Evolutionary conservation across 2,329 filamentous ascomycete genomes (phyloP), one percentile per base, ranked within the genome.

Genomic region (Alternaria triticina): DNA sequence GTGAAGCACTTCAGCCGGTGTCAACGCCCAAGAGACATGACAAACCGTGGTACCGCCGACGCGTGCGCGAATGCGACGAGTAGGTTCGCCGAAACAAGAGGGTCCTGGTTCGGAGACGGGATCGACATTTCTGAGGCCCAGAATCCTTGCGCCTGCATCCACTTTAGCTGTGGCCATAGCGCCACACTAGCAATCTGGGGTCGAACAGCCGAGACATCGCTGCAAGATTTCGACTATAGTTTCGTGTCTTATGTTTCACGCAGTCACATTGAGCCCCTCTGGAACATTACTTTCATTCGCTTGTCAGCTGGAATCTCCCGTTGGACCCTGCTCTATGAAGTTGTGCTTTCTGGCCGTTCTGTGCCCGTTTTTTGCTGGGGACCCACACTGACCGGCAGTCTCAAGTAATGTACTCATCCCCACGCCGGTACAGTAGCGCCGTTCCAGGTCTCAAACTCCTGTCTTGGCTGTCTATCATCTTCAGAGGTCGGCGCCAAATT

Each of bases 21-120:
- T 44, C 40, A 43, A n/a, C 49, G 23, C 55, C 57, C 25, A 56
- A 55, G 66, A 59, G 50, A 58, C 68, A 65, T 61, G 45, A 44
- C 62, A 30, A 59, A 56, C 60, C 61, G 55, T 62, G 59, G 52
- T 50, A 49, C 59, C 23, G 62, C 62, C 51, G 61, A 56, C 55
- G 66, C 62, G 66, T 59, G 61, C 59, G 62, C 61, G 52, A 64
- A 59, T 57, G 58, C 62, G 52, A 65, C 59, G 57, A 64, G 65
- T 64, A 70, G 60, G 61, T 64, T 61, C 59, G 70, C 70, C 64
- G 64, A 70, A 62, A 64, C 66, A 59, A 59, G 62, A 70, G 60
- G 56, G 63, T 65, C 68, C 59, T 52, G 62, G 57, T 22, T 52
- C 54, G 51, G 33, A 54, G 46, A 51, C 66, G 63, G 57, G 70